Evolutionary conservation across 805 yeast species (phyloP), one percentile per base, ranked within the genome.

Genomic region (Starmerella cellae): DNA sequence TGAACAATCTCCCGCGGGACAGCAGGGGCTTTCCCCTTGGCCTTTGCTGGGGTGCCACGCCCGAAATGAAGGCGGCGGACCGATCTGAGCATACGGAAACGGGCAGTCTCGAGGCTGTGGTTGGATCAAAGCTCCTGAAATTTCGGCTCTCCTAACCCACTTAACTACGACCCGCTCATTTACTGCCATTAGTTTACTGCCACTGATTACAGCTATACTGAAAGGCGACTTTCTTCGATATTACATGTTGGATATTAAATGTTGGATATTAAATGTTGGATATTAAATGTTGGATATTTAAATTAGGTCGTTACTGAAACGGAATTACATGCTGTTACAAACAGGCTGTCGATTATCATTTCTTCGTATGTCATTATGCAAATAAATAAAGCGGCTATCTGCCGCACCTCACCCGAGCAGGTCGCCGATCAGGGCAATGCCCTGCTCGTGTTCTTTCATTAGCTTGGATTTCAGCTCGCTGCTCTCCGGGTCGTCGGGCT

Each of bases 391-490:
- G 28, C 30, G n/a, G n/a, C n/a, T n/a, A n/a, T n/a, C n/a, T n/a
- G n/a, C n/a, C n/a, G n/a, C n/a, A n/a, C n/a, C n/a, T n/a, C 34
- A 39, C 22, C 19, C 35, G 26, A 42, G 41, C 18, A 45, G 46
- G 18, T 45, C 41, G 26, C 16, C 31, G 23, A 45, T 19, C 22
- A 45, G 22, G n/a, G 27, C 31, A 3, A 43, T 29, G 18, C 49
- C 49, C n/a, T 42, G 24, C 21, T 40, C 27, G 32, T 46, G 49
- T 28, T 42, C 49, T 22, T 39, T 28, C 24, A 42, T 23, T 10
- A 35, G 30, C 35, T 20, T 20, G 4, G 27, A 10, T 19, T 36
- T 23, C n/a, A 18, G 18, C 36, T 29, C 28, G n/a, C 4, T 32
- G 9, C 13, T 13, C 19, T 18, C 38, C 18, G 34, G 18, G 20